These are phyloP conservation scores for Zygosaccharomyces pseudobailii DNA, from an alignment of 1,139 yeast genomes.

Conservation along the genomic window DNA sequence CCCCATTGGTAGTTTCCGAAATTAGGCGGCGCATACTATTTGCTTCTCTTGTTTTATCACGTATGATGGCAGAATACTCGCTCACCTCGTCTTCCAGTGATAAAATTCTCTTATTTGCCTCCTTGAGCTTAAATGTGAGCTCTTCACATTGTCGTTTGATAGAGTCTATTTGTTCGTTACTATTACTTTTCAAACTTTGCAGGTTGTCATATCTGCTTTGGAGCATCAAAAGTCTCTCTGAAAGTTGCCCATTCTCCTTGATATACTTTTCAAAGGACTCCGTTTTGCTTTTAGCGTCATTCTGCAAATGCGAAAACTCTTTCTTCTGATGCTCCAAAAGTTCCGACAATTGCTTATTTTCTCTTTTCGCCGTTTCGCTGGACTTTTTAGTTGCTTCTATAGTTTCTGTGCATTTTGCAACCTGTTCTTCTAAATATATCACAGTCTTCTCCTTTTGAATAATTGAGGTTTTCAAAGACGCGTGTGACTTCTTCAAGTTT, in stretches of 20 bases:
- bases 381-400: conserved; percentile 26
- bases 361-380: conserved; percentile 21
- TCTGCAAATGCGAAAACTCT: conserved; percentile 39
- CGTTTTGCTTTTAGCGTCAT: conserved; percentile 41
- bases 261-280: conserved; percentile 42
- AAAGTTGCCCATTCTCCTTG: conserved; percentile 50
- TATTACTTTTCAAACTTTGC: conserved; percentile 42
- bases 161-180: conserved; percentile 53
- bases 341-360: conserved; percentile 27
- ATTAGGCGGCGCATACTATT: conserved; percentile 65
- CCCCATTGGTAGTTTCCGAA: conserved; percentile 61
- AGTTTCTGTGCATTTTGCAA: conserved; percentile 35
- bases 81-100: conserved; percentile 73
- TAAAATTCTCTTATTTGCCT: conserved; percentile 55
- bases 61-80: conserved; percentile 67
- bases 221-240: conserved; percentile 48
- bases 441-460: conserved; percentile 49
- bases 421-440: conserved; percentile 42
- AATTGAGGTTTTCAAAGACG: conserved; percentile 22
- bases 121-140: conserved; percentile 60
- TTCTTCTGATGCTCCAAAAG: conserved; percentile 33
- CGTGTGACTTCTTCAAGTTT: conserved; percentile 31
- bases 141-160: conserved; percentile 77
- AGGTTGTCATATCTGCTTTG: conserved; percentile 48
- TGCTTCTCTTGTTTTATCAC: conserved; percentile 77